Conservation (phyloP, 2,329 filamentous ascomycete species). For the Hymenoscyphus fructigenus region DNA sequence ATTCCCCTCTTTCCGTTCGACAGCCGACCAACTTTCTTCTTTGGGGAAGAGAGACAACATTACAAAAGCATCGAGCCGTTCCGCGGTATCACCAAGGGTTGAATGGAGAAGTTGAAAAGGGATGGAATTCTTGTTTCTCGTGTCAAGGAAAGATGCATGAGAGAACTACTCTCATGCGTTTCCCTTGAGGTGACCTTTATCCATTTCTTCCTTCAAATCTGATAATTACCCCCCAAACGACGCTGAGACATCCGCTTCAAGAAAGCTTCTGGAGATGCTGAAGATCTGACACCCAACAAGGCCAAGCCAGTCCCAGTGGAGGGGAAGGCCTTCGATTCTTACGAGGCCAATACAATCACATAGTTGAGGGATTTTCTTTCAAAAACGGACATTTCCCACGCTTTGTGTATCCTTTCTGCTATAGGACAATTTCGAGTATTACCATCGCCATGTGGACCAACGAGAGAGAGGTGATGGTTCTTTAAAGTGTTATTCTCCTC, state of each 20-base stretch:
- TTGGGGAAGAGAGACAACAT: neutral
- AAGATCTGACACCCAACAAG: neutral
- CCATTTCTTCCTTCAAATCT: neutral
- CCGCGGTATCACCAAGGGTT: neutral
- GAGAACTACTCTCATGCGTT: neutral
- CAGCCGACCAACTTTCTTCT: neutral
- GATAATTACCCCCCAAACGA: neutral
- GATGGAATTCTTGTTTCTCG: neutral
- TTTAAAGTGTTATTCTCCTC: neutral
- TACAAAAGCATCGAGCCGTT: neutral
- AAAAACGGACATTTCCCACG: neutral
- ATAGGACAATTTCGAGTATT: neutral
- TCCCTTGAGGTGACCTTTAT: neutral
- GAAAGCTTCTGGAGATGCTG: neutral
- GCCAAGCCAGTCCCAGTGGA: neutral
- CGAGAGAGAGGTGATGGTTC: neutral
- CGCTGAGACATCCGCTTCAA: conserved; percentile 1
- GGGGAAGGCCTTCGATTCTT: neutral
- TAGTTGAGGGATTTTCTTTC: neutral
- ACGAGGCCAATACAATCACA: neutral
- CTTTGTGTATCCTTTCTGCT: neutral
- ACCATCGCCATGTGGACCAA: neutral
- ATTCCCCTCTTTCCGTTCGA: neutral
- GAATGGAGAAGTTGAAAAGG: neutral
- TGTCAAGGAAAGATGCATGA: neutral